These are phyloP conservation scores for Cucumis cinereus DNA, from an alignment of 306 rosid genomes.

Conservation along the genomic window DNA sequence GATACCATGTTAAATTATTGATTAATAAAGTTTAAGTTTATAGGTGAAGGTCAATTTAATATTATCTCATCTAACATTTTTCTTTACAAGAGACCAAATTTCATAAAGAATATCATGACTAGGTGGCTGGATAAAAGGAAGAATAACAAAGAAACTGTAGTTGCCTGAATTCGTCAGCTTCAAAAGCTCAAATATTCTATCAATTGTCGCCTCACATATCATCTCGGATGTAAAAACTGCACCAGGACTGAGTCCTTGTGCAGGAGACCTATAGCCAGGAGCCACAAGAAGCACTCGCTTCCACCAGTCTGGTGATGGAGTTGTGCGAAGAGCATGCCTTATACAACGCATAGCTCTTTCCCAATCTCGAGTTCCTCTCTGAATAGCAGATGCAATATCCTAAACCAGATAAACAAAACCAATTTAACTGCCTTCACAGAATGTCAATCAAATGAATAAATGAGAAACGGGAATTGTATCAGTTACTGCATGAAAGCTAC, in stretches of 20 bases:
- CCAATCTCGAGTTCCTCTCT: conserved; percentile 94
- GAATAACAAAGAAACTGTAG: conserved; percentile 10
- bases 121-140: not conserved
- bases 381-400: conserved; percentile 82
- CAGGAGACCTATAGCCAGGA: conserved; percentile 55
- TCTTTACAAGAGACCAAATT: not conserved
- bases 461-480: not conserved
- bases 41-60: no score
- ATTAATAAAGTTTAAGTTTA: no score
- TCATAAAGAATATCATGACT: not conserved
- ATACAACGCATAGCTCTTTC: conserved; percentile 94
- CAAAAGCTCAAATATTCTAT: conserved; percentile 78
- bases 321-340: conserved; percentile 82
- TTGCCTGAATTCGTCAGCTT: conserved; percentile 90
- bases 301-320: conserved; percentile 99
- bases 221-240: conserved; percentile 94
- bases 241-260: conserved; percentile 76
- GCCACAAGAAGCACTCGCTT: conserved; percentile 88
- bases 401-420: conserved; percentile 22
- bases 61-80: not conserved
- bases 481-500: not conserved
- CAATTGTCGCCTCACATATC: conserved; percentile 88
- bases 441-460: conserved; percentile 11
- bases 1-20: no score
- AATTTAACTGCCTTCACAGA: conserved; percentile 12